Percentiles rank a stretch among this genome's conserved stretches.
These are phyloP conservation scores for Podospora conica DNA, from an alignment of 495 filamentous ascomycete genomes.

Conservation along the genomic window DNA sequence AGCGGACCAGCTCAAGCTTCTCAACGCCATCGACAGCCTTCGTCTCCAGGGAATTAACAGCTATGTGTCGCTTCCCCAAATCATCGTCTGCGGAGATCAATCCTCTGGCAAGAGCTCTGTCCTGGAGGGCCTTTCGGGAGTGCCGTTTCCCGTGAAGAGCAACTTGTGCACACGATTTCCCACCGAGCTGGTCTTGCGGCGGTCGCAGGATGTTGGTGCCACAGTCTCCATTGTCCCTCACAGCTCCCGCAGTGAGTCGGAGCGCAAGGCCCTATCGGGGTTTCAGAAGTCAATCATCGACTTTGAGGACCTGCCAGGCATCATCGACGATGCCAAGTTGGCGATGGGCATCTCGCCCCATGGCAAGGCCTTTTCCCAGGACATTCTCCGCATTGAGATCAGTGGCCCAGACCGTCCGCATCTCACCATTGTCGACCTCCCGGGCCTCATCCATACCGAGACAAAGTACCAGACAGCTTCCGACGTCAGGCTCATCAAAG, in stretches of 20 bases:
- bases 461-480: conserved; percentile 43
- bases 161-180: conserved; percentile 61
- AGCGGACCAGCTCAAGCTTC: conserved; percentile 37
- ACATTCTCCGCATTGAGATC: conserved; percentile 65
- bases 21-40: conserved; percentile 55
- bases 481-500: conserved; percentile 47
- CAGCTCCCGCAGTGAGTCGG: conserved; percentile 14
- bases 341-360: conserved; percentile 45
- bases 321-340: conserved; percentile 47
- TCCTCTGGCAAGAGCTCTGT: conserved; percentile 69
- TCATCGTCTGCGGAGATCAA: conserved; percentile 66
- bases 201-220: conserved; percentile 28
- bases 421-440: conserved; percentile 64
- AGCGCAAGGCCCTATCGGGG: conserved; percentile 18
- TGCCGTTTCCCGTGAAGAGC: conserved; percentile 57
- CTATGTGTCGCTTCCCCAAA: conserved; percentile 56
- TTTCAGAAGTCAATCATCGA: conserved; percentile 25
- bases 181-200: conserved; percentile 55
- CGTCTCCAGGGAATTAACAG: conserved; percentile 49
- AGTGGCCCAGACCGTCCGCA: conserved; percentile 57
- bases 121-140: conserved; percentile 63
- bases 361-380: conserved; percentile 49
- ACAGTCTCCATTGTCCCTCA: conserved; percentile 43
- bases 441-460: conserved; percentile 53
- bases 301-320: conserved; percentile 27